Percentiles rank a stretch among this genome's conserved stretches.
These are phyloP conservation scores for Podila horticola DNA, from an alignment of 192 early-diverging fungal genomes.

Conservation along the genomic window DNA sequence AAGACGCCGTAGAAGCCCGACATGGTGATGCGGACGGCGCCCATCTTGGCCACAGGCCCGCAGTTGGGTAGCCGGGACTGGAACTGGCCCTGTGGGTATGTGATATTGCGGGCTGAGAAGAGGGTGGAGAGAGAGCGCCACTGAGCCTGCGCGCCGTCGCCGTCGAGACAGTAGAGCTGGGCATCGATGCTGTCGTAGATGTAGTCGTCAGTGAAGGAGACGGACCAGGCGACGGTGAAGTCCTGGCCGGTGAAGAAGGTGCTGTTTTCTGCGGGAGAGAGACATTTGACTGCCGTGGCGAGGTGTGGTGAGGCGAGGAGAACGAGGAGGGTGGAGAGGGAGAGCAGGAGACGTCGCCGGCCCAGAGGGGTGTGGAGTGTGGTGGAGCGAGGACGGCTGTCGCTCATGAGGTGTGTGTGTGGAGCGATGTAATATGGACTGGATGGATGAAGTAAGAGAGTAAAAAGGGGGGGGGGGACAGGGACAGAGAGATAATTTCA, in stretches of 20 bases:
- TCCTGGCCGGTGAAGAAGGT: conserved; percentile 4
- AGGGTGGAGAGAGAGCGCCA: conserved; percentile 20
- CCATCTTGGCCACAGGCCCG: neutral
- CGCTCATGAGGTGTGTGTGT: neutral
- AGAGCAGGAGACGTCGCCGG: conserved; percentile 2
- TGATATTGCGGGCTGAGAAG: neutral
- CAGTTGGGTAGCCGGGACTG: conserved; percentile 14
- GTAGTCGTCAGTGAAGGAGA: conserved; percentile 8
- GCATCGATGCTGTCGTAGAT: conserved; percentile 21
- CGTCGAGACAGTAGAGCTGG: conserved; percentile 21
- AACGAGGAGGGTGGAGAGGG: neutral
- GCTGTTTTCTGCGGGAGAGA: neutral
- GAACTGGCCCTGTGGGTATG: neutral
- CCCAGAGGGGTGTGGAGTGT: neutral
- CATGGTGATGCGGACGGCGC: conserved; percentile 12
- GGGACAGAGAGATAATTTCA: neutral
- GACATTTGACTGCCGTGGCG: conserved; percentile 22
- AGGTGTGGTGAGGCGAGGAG: neutral
- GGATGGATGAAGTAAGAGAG: neutral
- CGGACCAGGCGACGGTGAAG: conserved; percentile 15
- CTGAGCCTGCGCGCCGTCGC: neutral
- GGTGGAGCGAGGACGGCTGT: conserved; percentile 6
- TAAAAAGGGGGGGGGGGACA: neutral
- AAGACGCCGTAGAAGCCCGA: neutral
- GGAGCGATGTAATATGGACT: neutral